A percentile compares a stretch with the other conserved stretches of the same genome.
Conservation (phyloP, 2,329 filamentous ascomycete genomes). For the Colletotrichum chrysophilum region DNA sequence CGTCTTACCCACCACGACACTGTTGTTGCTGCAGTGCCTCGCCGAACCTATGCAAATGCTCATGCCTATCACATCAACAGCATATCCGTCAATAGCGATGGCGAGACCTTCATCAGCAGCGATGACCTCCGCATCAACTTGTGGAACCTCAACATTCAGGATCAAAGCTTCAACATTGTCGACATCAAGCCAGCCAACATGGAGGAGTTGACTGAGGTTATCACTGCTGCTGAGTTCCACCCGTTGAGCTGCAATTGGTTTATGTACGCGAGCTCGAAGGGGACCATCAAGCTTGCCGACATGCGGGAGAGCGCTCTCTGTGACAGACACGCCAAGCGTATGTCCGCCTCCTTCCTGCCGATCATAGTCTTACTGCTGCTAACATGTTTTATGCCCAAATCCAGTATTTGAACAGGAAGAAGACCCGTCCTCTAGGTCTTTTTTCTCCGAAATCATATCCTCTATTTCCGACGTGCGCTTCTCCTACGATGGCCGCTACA, state of each 20-base stretch:
- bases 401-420: constrained; percentile 99
- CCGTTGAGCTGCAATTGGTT: constrained; percentile 99
- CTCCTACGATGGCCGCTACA: constrained; percentile 94
- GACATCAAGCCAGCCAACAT: constrained; percentile 99
- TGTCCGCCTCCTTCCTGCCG: constrained; percentile 35
- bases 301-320: constrained; percentile 98
- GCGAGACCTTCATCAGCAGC: constrained; percentile 98
- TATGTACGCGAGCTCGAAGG: constrained; percentile 99
- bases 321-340: constrained; percentile 94
- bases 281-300: constrained; percentile 97
- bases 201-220: constrained; percentile 99
- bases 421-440: constrained; percentile 93
- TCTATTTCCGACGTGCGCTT: constrained; percentile 99
- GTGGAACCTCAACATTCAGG: constrained; percentile 99
- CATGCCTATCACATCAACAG: constrained; percentile 99
- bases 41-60: constrained; percentile 96
- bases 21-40: constrained; percentile 93
- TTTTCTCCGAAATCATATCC: constrained; percentile 99
- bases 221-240: constrained; percentile 97
- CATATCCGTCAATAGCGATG: constrained; percentile 99
- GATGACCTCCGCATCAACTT: constrained; percentile 97
- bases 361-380: background rate
- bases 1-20: constrained; percentile 98
- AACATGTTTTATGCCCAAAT: background rate
- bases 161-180: constrained; percentile 99